Evolutionary conservation across 2,329 filamentous ascomycete species (phyloP).

Genomic region (Lasiodiplodia sp.): DNA sequence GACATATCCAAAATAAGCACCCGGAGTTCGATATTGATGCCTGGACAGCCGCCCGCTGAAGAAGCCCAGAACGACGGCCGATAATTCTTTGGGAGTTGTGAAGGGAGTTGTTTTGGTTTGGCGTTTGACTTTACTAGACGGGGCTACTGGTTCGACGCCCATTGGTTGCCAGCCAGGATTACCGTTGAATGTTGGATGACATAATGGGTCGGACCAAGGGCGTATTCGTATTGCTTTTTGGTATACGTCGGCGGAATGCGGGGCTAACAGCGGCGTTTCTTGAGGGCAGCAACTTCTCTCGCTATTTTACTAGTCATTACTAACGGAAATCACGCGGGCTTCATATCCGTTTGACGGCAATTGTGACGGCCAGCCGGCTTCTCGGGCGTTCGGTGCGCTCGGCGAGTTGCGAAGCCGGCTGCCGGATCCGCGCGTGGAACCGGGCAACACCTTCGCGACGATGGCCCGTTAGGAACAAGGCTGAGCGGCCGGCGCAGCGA

Average conservation of each 20-base stretch:
- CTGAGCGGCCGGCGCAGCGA: background rate
- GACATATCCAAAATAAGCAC: constrained; percentile 20
- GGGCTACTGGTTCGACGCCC: background rate
- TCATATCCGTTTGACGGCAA: background rate
- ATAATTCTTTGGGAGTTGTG: background rate
- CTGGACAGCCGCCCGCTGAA: background rate
- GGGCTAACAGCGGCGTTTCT: background rate
- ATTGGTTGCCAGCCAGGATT: background rate
- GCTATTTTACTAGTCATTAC: background rate
- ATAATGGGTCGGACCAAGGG: background rate
- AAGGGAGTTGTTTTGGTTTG: background rate
- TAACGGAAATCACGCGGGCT: background rate
- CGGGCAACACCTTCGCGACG: background rate
- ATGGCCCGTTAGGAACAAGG: background rate
- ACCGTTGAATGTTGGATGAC: background rate
- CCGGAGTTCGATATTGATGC: background rate
- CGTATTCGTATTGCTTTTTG: constrained; percentile 7
- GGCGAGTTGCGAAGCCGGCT: background rate
- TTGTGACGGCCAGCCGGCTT: too few relatives aligned
- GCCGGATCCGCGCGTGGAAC: constrained; percentile 3
- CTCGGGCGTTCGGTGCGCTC: background rate
- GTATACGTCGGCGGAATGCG: constrained; percentile 1
- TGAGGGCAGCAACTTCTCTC: background rate
- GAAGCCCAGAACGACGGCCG: background rate
- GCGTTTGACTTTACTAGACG: background rate